Percentiles rank a stretch among this genome's conserved stretches.
Evolutionary conservation across 2,329 filamentous ascomycete species (phyloP).

Genomic region (Myriosclerotinia scirpicola): DNA sequence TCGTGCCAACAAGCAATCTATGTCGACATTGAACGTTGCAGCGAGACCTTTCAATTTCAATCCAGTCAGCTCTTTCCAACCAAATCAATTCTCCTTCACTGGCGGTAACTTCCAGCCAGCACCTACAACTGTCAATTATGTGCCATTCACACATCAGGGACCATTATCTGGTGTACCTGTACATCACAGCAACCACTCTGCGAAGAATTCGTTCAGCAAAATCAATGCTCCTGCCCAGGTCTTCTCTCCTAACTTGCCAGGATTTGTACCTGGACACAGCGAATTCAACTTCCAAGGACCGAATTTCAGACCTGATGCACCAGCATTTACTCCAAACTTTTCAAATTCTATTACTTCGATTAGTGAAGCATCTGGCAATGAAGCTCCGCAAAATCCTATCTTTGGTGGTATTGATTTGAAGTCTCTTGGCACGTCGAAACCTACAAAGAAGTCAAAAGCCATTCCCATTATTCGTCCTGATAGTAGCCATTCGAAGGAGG

Average conservation of each 20-base stretch:
- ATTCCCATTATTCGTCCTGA: conserved; percentile 75
- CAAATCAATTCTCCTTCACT: conserved; percentile 53
- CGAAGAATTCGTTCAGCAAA: conserved; percentile 43
- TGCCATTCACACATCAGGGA: conserved; percentile 30
- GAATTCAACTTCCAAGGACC: conserved; percentile 70
- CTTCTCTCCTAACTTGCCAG: conserved; percentile 29
- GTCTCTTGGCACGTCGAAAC: conserved; percentile 61
- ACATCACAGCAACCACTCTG: conserved; percentile 36
- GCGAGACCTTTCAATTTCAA: conserved; percentile 88
- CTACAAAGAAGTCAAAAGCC: conserved; percentile 74
- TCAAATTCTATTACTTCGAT: conserved; percentile 49
- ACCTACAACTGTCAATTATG: conserved; percentile 26
- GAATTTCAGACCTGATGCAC: conserved; percentile 74
- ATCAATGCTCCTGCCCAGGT: conserved; percentile 68
- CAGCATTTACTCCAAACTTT: conserved; percentile 66
- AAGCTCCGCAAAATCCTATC: conserved; percentile 51
- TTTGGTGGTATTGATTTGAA: conserved; percentile 69
- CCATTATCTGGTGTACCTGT: conserved; percentile 43
- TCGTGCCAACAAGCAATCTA: conserved; percentile 62
- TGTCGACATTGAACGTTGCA: conserved; percentile 82
- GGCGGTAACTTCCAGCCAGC: conserved; percentile 49
- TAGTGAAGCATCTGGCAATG: conserved; percentile 48
- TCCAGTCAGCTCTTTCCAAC: conserved; percentile 48
- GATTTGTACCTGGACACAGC: conserved; percentile 67
- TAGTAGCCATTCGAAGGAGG: conserved; percentile 48